Evolutionary conservation across 441 rosid genomes (phyloP).

Genomic region (Oxalis stricta): DNA sequence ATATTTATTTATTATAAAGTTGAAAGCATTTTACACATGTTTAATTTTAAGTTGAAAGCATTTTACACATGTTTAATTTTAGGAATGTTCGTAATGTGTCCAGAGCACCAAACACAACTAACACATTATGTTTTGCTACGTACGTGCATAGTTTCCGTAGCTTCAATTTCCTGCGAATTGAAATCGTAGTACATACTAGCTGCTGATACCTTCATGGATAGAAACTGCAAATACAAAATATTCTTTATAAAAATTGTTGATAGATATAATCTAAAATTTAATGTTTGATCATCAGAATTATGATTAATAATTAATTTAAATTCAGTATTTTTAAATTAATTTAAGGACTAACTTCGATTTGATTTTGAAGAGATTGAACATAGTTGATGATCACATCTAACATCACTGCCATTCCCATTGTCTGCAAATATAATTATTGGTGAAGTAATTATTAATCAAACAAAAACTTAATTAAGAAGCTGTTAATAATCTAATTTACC

Average conservation of each 20-base stretch:
- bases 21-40: no score
- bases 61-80: no score
- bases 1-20: no score
- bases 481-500: constrained; percentile 18
- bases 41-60: no score
- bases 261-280: background rate
- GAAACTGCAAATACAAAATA: constrained; percentile 27
- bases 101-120: no score
- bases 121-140: no score
- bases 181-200: constrained; percentile 50
- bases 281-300: no score
- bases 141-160: constrained; percentile 25
- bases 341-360: constrained; percentile 41
- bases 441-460: background rate
- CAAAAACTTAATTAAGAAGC: background rate
- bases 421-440: constrained; percentile 18
- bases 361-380: constrained; percentile 64
- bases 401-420: constrained; percentile 84
- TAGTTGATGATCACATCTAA: constrained; percentile 60
- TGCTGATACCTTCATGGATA: constrained; percentile 71
- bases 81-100: no score
- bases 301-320: no score
- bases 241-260: background rate
- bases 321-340: no score
- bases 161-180: constrained; percentile 28